phyloP scores from a whole-genome alignment of 805 yeast genomes.

The Starmerella vitae region DNA sequence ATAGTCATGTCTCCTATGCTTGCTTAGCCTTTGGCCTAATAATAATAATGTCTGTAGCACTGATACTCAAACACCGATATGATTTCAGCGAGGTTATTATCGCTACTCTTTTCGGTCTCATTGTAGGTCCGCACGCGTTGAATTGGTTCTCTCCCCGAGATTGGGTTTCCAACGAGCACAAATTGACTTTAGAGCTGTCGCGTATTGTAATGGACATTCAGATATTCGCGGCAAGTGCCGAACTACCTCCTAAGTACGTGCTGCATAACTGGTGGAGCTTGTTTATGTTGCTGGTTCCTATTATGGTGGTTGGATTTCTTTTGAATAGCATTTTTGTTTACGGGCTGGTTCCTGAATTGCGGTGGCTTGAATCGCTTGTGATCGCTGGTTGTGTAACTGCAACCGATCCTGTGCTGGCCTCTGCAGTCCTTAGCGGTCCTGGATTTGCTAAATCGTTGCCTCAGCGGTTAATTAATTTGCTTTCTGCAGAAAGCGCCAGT shows the following conservation, averaged over 20 bases:
- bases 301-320: constrained; percentile 61
- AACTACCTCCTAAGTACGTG: constrained; percentile 55
- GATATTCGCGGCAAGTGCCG: constrained; percentile 60
- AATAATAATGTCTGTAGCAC: constrained; percentile 65
- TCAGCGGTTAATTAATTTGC: constrained; percentile 45
- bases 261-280: constrained; percentile 46
- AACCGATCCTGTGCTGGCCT: constrained; percentile 48
- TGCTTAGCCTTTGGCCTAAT: constrained; percentile 73
- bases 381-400: constrained; percentile 64
- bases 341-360: constrained; percentile 44
- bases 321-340: constrained; percentile 50
- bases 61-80: constrained; percentile 66
- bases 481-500: constrained; percentile 62
- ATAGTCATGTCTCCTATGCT: constrained; percentile 73
- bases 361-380: constrained; percentile 42
- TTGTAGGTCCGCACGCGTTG: constrained; percentile 76
- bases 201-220: constrained; percentile 57
- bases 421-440: constrained; percentile 49
- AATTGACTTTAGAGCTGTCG: constrained; percentile 23
- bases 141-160: constrained; percentile 67
- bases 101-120: constrained; percentile 71
- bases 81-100: constrained; percentile 87
- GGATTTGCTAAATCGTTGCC: constrained; percentile 55
- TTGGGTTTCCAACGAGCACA: constrained; percentile 50
- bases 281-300: constrained; percentile 46